These are phyloP conservation scores for Dioscorea dumetorum DNA, from an alignment of 106 monocot species.

Conservation along the genomic window DNA sequence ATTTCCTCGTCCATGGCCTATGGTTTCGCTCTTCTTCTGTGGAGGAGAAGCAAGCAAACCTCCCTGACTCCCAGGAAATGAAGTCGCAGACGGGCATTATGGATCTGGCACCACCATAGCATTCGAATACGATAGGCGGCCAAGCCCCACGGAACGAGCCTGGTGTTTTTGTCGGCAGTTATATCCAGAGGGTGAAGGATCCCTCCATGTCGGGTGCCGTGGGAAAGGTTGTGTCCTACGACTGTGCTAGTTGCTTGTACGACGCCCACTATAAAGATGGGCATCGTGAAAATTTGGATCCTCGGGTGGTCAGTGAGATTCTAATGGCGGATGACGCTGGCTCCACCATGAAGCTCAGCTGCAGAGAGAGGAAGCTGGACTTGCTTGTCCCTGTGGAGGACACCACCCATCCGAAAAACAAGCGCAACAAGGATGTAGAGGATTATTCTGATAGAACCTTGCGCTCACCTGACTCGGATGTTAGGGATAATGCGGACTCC, in stretches of 20 bases:
- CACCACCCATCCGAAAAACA: conserved; percentile 9
- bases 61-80: background rate
- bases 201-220: conserved; percentile 17
- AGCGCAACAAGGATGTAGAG: conserved; percentile 11
- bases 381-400: conserved; percentile 22
- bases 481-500: too few species aligned
- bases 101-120: background rate
- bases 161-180: conserved; percentile 33
- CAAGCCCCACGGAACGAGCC: too few species aligned
- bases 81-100: background rate
- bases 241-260: conserved; percentile 12
- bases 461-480: too few species aligned
- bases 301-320: conserved; percentile 15
- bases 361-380: conserved; percentile 69
- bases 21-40: too few species aligned
- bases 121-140: background rate
- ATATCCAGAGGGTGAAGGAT: conserved; percentile 30
- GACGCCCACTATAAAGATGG: conserved; percentile 52
- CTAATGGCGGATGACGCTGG: conserved; percentile 13
- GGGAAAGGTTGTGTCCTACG: conserved; percentile 52
- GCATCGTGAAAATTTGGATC: conserved; percentile 32
- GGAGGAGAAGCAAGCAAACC: too few species aligned
- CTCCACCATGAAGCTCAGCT: conserved; percentile 27
- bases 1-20: too few species aligned
- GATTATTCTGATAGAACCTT: too few species aligned